Conservation (phyloP, 352 stramenopile species). For the Thalassiosira delicatula region DNA sequence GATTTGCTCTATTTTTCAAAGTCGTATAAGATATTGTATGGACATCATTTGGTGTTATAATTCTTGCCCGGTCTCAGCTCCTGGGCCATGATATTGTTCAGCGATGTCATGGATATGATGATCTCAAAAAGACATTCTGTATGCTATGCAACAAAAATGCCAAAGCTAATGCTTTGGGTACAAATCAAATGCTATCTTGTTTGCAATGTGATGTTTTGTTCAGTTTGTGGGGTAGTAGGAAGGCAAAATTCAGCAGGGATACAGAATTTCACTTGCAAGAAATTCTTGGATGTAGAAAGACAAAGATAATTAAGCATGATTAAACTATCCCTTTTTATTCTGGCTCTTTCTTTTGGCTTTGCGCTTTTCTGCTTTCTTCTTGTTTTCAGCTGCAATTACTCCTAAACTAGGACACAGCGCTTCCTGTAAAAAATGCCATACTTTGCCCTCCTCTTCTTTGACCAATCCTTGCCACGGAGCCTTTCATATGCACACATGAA, state of each 20-base stretch:
- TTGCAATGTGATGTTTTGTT: not conserved
- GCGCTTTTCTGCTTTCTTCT: too few species aligned
- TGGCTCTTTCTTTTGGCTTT: too few species aligned
- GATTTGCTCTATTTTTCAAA: not conserved
- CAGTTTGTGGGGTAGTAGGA: not conserved
- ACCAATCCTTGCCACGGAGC: too few species aligned
- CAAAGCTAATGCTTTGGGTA: not conserved
- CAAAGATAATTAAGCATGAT: too few species aligned
- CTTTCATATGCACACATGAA: too few species aligned
- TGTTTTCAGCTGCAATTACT: too few species aligned
- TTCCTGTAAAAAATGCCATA: too few species aligned
- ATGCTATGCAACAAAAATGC: not conserved
- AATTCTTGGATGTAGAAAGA: too few species aligned
- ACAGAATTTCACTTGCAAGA: not conserved
- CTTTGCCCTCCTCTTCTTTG: too few species aligned
- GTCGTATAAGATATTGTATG: not conserved
- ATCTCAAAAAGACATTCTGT: not conserved
- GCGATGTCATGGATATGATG: not conserved
- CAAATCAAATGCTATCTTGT: not conserved
- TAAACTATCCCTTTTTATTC: too few species aligned
- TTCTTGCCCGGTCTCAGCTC: not conserved
- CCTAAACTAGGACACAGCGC: too few species aligned
- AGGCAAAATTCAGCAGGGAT: not conserved
- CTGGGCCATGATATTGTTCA: conserved; percentile 1
- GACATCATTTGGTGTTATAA: not conserved